Evolutionary conservation across 2,329 filamentous ascomycete species (phyloP), one percentile per base, ranked within the genome.

Genomic region (Trichoderma asperellum): DNA sequence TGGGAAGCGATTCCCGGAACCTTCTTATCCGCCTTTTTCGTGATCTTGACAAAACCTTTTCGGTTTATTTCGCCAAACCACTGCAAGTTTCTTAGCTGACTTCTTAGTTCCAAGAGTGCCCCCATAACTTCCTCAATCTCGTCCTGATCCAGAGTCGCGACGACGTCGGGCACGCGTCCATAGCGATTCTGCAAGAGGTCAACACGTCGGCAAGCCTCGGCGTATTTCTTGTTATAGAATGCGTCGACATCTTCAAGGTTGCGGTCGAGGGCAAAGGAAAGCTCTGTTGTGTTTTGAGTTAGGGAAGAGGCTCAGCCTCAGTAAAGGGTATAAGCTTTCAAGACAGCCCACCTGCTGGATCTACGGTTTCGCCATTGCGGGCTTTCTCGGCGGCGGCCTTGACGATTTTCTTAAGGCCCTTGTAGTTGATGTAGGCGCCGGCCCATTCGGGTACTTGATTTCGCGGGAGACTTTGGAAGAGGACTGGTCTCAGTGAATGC

Each of bases 61-160:
- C 94, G 89, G 79, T 99, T 99, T 76, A 98, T 95, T 81, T 98
- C 95, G 61, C 94, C 95, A 78, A 98, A 99, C 94, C 94, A 98
- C 79, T 97, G 92, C 64, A 99, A 84, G 76, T 98, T 98, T 70
- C 96, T 88, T 73, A 98, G 82, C 77, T 96, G 92, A 64, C 90
- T 91, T 69, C 96, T 89, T 70, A 98, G 85, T 80, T 99, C 96
- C 37, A 98, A 87, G 62, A 99, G 84, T 43, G 94, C 94, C 43
- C 92, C 93, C 83, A 96, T 92, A 58, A 98, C 85, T 80, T 99
- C 96, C 79, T 97, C 93, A 55, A 91, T 86, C 81, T 99, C 96
- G 77, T 97, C 93, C 71, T 90, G 87, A 77, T 97, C 95, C 72
- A 97, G 87, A 69, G 88, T 87, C 71, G 92, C 87, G 37, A 90